phyloP scores from a whole-genome alignment of 2,329 filamentous ascomycete genomes.

The Paecilomyces niveus region DNA sequence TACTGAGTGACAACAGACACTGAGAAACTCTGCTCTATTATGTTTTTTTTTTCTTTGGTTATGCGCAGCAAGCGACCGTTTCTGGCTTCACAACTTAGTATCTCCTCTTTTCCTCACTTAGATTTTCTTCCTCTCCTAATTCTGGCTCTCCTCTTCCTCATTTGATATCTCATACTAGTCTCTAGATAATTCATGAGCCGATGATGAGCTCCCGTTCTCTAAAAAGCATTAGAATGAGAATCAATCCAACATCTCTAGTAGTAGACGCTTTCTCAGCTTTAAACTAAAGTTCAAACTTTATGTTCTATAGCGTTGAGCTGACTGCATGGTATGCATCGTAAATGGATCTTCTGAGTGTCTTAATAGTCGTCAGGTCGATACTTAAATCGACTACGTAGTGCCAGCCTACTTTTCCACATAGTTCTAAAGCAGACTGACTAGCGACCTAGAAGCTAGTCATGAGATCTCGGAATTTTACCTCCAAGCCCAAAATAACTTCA shows the following conservation, averaged over 20 bases:
- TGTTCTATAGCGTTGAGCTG: background rate
- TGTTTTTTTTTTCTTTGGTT: background rate
- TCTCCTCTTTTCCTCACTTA: background rate
- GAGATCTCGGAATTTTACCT: too few relatives aligned
- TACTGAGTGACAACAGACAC: conserved; percentile 7
- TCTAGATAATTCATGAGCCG: background rate
- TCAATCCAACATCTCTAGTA: background rate
- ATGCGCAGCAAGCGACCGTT: background rate
- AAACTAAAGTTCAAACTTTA: background rate
- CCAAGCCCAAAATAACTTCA: too few relatives aligned
- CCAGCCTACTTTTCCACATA: too few relatives aligned
- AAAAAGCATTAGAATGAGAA: background rate
- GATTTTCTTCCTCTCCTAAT: background rate
- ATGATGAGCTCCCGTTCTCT: background rate
- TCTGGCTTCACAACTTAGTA: background rate
- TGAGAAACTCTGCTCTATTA: background rate
- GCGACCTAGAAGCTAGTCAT: too few relatives aligned
- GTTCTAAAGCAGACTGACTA: too few relatives aligned
- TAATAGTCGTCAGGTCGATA: too few relatives aligned
- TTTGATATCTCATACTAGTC: background rate
- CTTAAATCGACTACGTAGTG: too few relatives aligned
- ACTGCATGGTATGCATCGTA: background rate
- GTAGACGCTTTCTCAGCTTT: too few relatives aligned
- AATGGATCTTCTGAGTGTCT: too few relatives aligned
- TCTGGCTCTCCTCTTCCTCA: background rate